phyloP scores from a whole-genome alignment of 441 rosid species.

The Rhodomyrtus psidioides region DNA sequence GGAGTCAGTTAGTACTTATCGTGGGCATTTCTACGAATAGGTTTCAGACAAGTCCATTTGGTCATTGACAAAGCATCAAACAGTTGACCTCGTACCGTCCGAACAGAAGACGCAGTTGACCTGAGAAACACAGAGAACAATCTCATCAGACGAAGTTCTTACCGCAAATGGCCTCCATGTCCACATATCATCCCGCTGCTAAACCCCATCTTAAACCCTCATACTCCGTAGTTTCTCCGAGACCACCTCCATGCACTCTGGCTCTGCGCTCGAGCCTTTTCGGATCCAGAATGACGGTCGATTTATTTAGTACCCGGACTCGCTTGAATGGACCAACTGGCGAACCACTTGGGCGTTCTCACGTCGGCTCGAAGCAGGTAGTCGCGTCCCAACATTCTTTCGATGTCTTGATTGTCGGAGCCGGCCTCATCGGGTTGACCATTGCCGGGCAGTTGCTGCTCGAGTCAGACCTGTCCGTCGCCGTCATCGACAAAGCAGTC shows the following conservation, averaged over 20 bases:
- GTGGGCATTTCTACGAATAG: not conserved
- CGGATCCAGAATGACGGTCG: slow-evolving; percentile 13
- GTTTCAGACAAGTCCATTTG: not conserved
- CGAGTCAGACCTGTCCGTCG: slow-evolving; percentile 74
- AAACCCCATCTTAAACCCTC: not conserved
- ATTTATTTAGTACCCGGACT: slow-evolving; percentile 1
- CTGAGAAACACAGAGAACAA: not conserved
- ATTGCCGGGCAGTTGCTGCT: slow-evolving; percentile 68
- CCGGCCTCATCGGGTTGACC: slow-evolving; percentile 79
- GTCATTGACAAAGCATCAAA: not conserved
- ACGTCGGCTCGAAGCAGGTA: slow-evolving; percentile 3
- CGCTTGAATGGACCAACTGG: not conserved
- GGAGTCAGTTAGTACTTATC: not conserved
- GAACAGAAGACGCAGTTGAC: not conserved
- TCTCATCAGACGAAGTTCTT: not conserved
- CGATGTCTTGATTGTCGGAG: slow-evolving; percentile 77
- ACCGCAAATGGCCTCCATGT: slow-evolving; percentile 17
- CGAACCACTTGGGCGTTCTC: not conserved
- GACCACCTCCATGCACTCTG: not conserved
- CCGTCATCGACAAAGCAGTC: slow-evolving; percentile 73
- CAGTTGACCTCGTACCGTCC: not conserved
- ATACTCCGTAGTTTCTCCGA: not conserved
- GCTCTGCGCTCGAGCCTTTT: slow-evolving; percentile 18
- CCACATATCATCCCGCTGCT: not conserved
- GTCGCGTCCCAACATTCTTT: slow-evolving; percentile 31